Conservation (phyloP, 495 filamentous ascomycete species). For the Acidiella bohemica region DNA sequence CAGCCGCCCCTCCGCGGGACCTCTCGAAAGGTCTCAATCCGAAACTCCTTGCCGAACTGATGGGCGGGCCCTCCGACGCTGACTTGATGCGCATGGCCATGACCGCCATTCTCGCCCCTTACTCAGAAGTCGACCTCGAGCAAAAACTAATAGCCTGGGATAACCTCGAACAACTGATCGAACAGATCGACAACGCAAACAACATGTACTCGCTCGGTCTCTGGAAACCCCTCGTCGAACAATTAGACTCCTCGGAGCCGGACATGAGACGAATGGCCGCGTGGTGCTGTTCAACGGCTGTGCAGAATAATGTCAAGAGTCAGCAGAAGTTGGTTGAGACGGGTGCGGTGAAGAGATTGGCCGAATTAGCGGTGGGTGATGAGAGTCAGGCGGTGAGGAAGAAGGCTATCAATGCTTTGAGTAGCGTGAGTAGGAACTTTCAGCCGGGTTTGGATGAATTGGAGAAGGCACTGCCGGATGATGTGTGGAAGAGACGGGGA, state of each 20-base stretch:
- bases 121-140: constrained; percentile 46
- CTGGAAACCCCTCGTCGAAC: constrained; percentile 63
- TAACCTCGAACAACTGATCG: constrained; percentile 88
- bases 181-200: constrained; percentile 89
- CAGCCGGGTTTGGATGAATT: constrained; percentile 55
- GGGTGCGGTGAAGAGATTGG: constrained; percentile 56
- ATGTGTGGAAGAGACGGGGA: constrained; percentile 37
- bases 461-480: constrained; percentile 50
- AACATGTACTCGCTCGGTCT: constrained; percentile 63
- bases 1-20: constrained; percentile 29
- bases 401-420: constrained; percentile 81
- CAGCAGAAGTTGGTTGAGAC: constrained; percentile 66
- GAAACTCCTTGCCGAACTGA: constrained; percentile 54
- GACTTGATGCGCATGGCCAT: constrained; percentile 80
- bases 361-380: constrained; percentile 48
- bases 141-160: constrained; percentile 82
- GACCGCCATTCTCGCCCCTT: constrained; percentile 46
- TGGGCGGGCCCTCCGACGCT: constrained; percentile 73
- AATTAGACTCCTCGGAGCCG: constrained; percentile 51
- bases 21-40: constrained; percentile 42
- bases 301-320: constrained; percentile 80
- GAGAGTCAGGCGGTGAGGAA: constrained; percentile 52
- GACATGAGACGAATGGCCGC: constrained; percentile 71
- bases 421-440: constrained; percentile 70
- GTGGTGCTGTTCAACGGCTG: constrained; percentile 86